Percentiles rank a stretch among this genome's conserved stretches.
These are phyloP conservation scores for Chlorella sp. DNA, from an alignment of 139 green algal genomes.

Conservation along the genomic window DNA sequence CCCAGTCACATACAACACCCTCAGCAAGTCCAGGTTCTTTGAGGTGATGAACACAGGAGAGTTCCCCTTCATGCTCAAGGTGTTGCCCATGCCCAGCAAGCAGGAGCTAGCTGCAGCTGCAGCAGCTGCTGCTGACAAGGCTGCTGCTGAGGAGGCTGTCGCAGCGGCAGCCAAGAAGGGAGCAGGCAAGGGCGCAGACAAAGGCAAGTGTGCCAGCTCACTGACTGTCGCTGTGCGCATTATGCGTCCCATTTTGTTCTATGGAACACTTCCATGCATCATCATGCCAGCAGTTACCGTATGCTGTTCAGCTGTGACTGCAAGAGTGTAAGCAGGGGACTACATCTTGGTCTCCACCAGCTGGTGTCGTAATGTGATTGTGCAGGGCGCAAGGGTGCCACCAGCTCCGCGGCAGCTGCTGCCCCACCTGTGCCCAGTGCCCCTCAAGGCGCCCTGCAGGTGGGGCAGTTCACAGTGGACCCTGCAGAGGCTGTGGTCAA, in stretches of 20 bases:
- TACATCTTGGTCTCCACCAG: neutral
- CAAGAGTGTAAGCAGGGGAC: neutral
- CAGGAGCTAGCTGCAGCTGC: neutral
- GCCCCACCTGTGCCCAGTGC: neutral
- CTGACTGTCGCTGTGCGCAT: no score
- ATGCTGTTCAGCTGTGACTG: neutral
- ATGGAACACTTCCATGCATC: neutral
- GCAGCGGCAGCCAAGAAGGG: neutral
- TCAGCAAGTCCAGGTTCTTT: constrained; percentile 54
- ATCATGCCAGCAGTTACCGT: neutral
- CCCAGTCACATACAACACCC: constrained; percentile 61
- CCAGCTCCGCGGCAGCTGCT: no score
- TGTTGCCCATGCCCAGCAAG: constrained; percentile 37
- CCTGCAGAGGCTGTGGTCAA: constrained; percentile 36
- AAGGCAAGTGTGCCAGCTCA: neutral
- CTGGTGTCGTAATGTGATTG: neutral
- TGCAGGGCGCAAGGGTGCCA: neutral
- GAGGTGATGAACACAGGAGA: constrained; percentile 56
- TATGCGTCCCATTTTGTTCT: no score
- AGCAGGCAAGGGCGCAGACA: neutral
- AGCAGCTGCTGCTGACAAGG: neutral
- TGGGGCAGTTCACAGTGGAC: constrained; percentile 55
- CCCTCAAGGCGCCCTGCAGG: constrained; percentile 1
- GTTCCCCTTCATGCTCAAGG: constrained; percentile 56
- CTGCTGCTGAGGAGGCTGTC: neutral